Percentiles rank a stretch among this genome's conserved stretches.
phyloP scores from a whole-genome alignment of 768 basidiomycete species.

The Kwoniella bestiolae region DNA sequence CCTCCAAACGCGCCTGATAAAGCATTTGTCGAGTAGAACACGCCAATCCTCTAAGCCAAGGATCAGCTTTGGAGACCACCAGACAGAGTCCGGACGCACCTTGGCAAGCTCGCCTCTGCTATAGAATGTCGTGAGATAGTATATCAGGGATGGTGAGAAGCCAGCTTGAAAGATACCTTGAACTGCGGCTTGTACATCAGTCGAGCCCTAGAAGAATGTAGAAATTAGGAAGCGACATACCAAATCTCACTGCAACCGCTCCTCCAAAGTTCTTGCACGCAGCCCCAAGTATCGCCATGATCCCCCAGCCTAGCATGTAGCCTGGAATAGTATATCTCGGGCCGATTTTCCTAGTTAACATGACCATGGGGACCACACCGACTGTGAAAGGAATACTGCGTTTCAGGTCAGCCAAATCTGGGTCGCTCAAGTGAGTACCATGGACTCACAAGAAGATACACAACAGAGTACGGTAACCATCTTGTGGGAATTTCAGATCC shows the following conservation, averaged over 20 bases:
- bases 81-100: not conserved
- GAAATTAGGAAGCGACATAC: slow-evolving; percentile 6
- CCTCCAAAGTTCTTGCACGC: slow-evolving; percentile 28
- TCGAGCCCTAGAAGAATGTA: not conserved
- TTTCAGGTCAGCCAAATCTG: not conserved
- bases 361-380: slow-evolving; percentile 28
- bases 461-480: slow-evolving; percentile 33
- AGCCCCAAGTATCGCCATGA: slow-evolving; percentile 35
- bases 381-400: slow-evolving; percentile 27
- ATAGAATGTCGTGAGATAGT: slow-evolving; percentile 64
- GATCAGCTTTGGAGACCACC: not conserved
- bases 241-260: slow-evolving; percentile 17
- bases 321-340: slow-evolving; percentile 35
- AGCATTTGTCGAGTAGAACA: slow-evolving; percentile 61
- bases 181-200: slow-evolving; percentile 1
- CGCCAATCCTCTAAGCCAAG: slow-evolving; percentile 58
- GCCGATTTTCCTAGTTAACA: slow-evolving; percentile 34
- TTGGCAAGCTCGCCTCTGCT: slow-evolving; percentile 62
- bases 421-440: not conserved
- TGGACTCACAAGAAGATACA: slow-evolving; percentile 22
- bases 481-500: slow-evolving; percentile 32
- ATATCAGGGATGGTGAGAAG: slow-evolving; percentile 53
- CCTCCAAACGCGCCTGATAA: slow-evolving; percentile 36
- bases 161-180: slow-evolving; percentile 35
- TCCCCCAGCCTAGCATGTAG: slow-evolving; percentile 36